Percentiles rank a stretch among this genome's conserved stretches.
phyloP scores from a whole-genome alignment of 192 early-diverging fungal genomes.

The Backusella psychrophila region DNA sequence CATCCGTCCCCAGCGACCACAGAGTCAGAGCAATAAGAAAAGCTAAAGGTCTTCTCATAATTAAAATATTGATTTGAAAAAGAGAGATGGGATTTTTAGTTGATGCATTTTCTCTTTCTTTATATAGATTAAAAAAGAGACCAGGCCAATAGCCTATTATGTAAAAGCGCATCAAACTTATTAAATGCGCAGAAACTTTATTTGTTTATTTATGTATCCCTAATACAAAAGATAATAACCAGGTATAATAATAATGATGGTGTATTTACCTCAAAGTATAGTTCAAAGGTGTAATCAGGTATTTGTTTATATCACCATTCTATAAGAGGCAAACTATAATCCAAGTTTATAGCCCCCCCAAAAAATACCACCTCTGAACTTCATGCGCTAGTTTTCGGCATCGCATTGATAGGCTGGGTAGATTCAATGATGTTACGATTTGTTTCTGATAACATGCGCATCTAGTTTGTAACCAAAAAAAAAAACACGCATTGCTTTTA shows the following conservation, averaged over 20 bases:
- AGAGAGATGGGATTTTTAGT: neutral
- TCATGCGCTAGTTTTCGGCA: neutral
- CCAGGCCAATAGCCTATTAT: neutral
- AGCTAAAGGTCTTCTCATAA: neutral
- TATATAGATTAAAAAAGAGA: neutral
- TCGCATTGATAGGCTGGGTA: neutral
- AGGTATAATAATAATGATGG: neutral
- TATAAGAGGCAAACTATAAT: too few relatives aligned
- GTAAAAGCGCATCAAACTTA: neutral
- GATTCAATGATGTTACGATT: neutral
- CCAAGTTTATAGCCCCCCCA: neutral
- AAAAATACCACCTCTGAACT: neutral
- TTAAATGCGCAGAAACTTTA: neutral
- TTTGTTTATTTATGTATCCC: neutral
- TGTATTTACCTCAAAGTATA: neutral
- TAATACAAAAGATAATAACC: neutral
- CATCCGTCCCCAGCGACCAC: neutral
- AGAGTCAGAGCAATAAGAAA: neutral
- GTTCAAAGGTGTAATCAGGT: neutral
- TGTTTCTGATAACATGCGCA: neutral
- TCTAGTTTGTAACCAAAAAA: neutral
- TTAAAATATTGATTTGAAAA: neutral
- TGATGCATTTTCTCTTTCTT: neutral
- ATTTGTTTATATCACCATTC: neutral
- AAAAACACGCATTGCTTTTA: neutral